phyloP scores from a whole-genome alignment of 225 moss, liverwort and hornwort species.

The Neckera pumila region DNA sequence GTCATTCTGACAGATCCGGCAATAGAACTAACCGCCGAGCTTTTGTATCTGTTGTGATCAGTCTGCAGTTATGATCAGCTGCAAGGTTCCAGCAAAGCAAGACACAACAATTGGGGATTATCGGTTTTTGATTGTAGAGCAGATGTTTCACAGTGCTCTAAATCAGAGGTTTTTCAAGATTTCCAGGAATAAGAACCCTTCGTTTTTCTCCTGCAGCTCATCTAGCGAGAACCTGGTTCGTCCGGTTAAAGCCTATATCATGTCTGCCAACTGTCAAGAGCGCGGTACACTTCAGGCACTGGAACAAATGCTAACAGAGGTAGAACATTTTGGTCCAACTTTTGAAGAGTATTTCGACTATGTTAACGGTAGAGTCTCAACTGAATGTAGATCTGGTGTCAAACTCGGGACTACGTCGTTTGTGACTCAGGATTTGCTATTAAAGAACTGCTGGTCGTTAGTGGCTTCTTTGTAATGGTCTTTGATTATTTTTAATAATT shows the following conservation, averaged over 20 bases:
- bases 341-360: background rate
- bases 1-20: background rate
- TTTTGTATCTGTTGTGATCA: conserved; percentile 25
- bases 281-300: conserved; percentile 75
- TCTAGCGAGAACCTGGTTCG: conserved; percentile 70
- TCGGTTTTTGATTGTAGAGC: conserved; percentile 68
- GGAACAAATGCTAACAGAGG: conserved; percentile 89
- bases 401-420: background rate
- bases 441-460: background rate
- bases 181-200: conserved; percentile 76
- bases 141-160: conserved; percentile 91
- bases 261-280: conserved; percentile 89
- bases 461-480: background rate
- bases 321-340: conserved; percentile 1
- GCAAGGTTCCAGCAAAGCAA: conserved; percentile 71
- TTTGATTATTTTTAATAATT: background rate
- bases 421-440: background rate
- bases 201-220: conserved; percentile 77
- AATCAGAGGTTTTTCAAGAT: conserved; percentile 91
- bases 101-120: conserved; percentile 68
- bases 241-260: conserved; percentile 87
- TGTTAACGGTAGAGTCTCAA: background rate
- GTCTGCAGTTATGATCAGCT: conserved; percentile 96
- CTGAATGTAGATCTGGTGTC: background rate
- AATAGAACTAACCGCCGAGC: background rate